These are phyloP conservation scores for Stagonosporopsis cucurbitacearum DNA, from an alignment of 2,329 filamentous ascomycete genomes.

Conservation along the genomic window DNA sequence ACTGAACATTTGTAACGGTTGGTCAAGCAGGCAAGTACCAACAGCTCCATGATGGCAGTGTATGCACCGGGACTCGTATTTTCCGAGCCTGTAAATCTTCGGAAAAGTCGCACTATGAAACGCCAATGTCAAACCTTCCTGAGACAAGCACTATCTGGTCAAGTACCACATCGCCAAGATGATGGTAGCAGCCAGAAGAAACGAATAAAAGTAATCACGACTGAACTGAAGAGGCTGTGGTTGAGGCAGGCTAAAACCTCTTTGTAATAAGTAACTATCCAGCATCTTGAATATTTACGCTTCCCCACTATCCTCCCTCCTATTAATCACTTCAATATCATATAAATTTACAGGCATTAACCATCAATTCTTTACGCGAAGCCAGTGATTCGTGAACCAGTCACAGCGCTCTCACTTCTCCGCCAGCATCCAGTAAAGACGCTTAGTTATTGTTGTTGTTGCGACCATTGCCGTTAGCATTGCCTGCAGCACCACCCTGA, in stretches of 20 bases:
- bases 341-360: slow-evolving; percentile 8
- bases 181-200: background rate
- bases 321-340: slow-evolving; percentile 7
- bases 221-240: background rate
- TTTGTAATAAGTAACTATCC: slow-evolving; percentile 6
- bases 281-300: slow-evolving; percentile 19
- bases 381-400: slow-evolving; percentile 19
- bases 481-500: slow-evolving; percentile 4
- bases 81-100: background rate
- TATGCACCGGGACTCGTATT: background rate
- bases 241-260: slow-evolving; percentile 8
- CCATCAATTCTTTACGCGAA: slow-evolving; percentile 2
- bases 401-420: slow-evolving; percentile 18
- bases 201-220: no score
- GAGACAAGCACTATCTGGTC: background rate
- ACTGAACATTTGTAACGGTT: no score
- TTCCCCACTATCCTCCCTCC: background rate
- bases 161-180: background rate
- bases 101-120: background rate
- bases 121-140: slow-evolving; percentile 14
- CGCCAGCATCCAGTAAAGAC: background rate
- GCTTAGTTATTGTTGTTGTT: slow-evolving; percentile 15
- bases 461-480: background rate
- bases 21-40: no score
- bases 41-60: background rate